Conservation (phyloP, 345 rosid species). For the Firmiana major region DNA sequence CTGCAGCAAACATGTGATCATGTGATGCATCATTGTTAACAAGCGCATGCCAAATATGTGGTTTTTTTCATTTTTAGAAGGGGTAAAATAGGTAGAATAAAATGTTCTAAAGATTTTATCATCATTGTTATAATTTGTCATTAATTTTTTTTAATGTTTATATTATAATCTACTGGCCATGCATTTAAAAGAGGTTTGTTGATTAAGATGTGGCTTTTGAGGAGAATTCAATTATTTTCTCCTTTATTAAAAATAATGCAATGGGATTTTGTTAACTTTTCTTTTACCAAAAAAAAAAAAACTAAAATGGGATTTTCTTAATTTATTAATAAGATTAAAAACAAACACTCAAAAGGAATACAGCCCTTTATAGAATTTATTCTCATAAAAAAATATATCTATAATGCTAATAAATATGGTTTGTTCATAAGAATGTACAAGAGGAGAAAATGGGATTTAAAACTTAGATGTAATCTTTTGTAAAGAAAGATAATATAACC, state of each 20-base stretch:
- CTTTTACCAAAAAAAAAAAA: background rate
- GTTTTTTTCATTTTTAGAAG: background rate
- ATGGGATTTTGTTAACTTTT: background rate
- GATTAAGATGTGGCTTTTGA: background rate
- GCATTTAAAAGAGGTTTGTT: background rate
- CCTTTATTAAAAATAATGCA: background rate
- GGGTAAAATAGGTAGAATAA: background rate
- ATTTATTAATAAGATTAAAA: background rate
- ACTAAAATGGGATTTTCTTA: background rate
- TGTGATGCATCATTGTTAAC: conserved; percentile 2
- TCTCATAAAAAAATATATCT: background rate
- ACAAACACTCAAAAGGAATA: background rate
- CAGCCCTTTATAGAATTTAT: background rate
- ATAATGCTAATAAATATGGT: too few relatives aligned
- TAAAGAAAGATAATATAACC: too few relatives aligned
- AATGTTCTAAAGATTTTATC: background rate
- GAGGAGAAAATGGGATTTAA: too few relatives aligned
- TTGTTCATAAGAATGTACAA: too few relatives aligned
- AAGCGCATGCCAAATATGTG: too few relatives aligned
- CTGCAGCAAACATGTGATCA: conserved; percentile 3
- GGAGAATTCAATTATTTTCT: background rate
- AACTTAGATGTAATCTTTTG: too few relatives aligned
- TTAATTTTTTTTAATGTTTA: background rate
- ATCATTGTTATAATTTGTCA: background rate
- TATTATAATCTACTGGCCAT: background rate